Conservation (phyloP, 331 rosid genomes). For the Rosa hybrid region DNA sequence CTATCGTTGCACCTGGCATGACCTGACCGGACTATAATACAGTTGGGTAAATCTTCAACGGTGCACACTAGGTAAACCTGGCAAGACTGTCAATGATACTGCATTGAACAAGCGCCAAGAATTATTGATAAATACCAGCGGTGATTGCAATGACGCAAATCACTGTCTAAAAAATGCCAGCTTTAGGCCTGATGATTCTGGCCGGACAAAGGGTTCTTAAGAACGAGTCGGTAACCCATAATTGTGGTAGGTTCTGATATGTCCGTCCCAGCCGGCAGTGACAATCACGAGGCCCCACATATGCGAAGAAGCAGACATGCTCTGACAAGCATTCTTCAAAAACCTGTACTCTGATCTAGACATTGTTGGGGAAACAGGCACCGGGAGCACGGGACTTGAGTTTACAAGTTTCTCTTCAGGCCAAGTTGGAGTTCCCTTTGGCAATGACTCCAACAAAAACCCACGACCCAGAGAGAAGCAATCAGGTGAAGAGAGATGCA, state of each 20-base stretch:
- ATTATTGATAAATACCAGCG: slow-evolving; percentile 23
- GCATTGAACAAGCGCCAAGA: slow-evolving; percentile 17
- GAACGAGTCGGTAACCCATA: slow-evolving; percentile 57
- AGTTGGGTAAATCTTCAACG: slow-evolving; percentile 19
- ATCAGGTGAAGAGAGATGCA: slow-evolving; percentile 53
- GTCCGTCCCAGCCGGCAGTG: slow-evolving; percentile 72
- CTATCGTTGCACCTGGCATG: slow-evolving; percentile 20
- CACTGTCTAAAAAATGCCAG: slow-evolving; percentile 15
- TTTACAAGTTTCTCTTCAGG: slow-evolving; percentile 57
- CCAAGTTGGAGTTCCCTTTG: slow-evolving; percentile 68
- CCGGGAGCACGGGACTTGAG: slow-evolving; percentile 39
- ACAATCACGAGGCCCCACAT: slow-evolving; percentile 70
- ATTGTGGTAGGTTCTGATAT: slow-evolving; percentile 60
- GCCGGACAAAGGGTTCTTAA: slow-evolving; percentile 25
- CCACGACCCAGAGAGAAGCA: slow-evolving; percentile 58
- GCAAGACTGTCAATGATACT: slow-evolving; percentile 7
- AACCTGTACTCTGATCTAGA: slow-evolving; percentile 60
- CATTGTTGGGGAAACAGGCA: slow-evolving; percentile 38
- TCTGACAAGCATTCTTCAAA: slow-evolving; percentile 64
- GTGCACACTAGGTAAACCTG: slow-evolving; percentile 10
- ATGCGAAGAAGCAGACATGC: slow-evolving; percentile 54
- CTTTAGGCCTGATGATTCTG: neutral
- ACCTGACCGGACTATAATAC: slow-evolving; percentile 27
- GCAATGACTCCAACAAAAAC: slow-evolving; percentile 55
- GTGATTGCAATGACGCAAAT: slow-evolving; percentile 25